Base-by-base conservation (phyloP, 305 asterid genomes). In the Rubia occidens region DNA sequence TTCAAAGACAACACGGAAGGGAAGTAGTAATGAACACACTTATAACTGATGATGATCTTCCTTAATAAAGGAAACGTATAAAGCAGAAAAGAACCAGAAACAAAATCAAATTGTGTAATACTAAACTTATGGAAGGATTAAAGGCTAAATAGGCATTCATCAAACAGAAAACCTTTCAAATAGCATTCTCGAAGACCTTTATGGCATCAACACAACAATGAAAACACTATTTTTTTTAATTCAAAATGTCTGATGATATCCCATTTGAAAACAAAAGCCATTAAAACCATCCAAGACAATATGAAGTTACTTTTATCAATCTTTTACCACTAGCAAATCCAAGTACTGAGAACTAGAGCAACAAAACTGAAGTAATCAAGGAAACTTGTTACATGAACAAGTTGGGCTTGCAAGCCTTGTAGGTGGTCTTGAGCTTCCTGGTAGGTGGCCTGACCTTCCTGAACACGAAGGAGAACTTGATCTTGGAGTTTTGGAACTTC, bases 391-490 rank as follows among this genome's bases (percentile, higher is more conserved):
- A 90, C 84, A 88, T 76, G 63, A 90, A 90, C 77, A 90, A 75
- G 79, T 90, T 90, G 18, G 96, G 96, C 76, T 82, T 84, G 37
- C 94, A 67, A 44, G 96, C 95, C 89, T 88, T 90, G 82, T 86
- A 90, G 4, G 96, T 90, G 11, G 96, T 90, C 86, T 88, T 88
- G 66, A 90, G 95, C 86, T 85, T 90, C 82, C 95, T 82, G 6
- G 88, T 67, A 5, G 95, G 96, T 20, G 95, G 95, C 85, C 96
- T 86, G 66, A 90, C 95, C 82, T 88, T 86, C 84, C 82, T 85
- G 74, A 78, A 79, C 69, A 90, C 87, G 77, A 88, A 72, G 0
- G 95, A 95, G 80, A 89, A 89, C 85, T 82, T 86, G 79, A 89
- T 89, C 73, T 86, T 88, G 1, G 96, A 90, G 79, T 90, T 74